Percentiles rank a stretch among this genome's conserved stretches.
Conservation (phyloP, 1,139 yeast species). For the Citeromyces siamensis region DNA sequence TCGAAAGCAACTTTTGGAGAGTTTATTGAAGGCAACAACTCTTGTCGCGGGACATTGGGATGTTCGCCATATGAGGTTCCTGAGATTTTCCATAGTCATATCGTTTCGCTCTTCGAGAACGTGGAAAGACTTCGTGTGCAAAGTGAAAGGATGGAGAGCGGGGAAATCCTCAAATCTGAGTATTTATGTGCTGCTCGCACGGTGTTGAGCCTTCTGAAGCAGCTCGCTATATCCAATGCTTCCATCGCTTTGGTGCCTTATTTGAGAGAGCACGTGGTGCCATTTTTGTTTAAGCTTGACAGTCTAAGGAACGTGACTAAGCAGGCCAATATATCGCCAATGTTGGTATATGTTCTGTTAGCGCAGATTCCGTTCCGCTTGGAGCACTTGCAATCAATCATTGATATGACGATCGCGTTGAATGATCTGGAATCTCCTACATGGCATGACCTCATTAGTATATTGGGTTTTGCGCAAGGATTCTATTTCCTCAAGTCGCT, state of each 20-base stretch:
- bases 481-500: slow-evolving; percentile 66
- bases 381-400: slow-evolving; percentile 29
- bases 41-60: slow-evolving; percentile 13
- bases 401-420: slow-evolving; percentile 36
- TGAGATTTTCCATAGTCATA: slow-evolving; percentile 9
- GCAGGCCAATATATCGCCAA: slow-evolving; percentile 53
- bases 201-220: slow-evolving; percentile 28
- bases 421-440: slow-evolving; percentile 30
- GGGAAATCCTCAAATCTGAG: slow-evolving; percentile 31
- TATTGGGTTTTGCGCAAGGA: slow-evolving; percentile 62
- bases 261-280: slow-evolving; percentile 38
- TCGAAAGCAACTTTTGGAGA: slow-evolving; percentile 29
- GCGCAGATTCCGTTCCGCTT: slow-evolving; percentile 47
- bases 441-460: slow-evolving; percentile 56
- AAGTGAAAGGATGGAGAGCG: slow-evolving; percentile 22
- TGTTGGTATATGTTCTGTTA: slow-evolving; percentile 35
- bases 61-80: slow-evolving; percentile 10
- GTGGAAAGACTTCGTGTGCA: slow-evolving; percentile 10
- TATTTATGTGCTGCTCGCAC: slow-evolving; percentile 38
- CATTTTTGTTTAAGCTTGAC: slow-evolving; percentile 56
- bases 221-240: slow-evolving; percentile 21
- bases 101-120: slow-evolving; percentile 10
- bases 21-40: slow-evolving; percentile 27
- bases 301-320: slow-evolving; percentile 75
- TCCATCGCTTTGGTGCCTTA: slow-evolving; percentile 25